Conservation (phyloP, 2,329 filamentous ascomycete genomes). For the Orbilia javanica region DNA sequence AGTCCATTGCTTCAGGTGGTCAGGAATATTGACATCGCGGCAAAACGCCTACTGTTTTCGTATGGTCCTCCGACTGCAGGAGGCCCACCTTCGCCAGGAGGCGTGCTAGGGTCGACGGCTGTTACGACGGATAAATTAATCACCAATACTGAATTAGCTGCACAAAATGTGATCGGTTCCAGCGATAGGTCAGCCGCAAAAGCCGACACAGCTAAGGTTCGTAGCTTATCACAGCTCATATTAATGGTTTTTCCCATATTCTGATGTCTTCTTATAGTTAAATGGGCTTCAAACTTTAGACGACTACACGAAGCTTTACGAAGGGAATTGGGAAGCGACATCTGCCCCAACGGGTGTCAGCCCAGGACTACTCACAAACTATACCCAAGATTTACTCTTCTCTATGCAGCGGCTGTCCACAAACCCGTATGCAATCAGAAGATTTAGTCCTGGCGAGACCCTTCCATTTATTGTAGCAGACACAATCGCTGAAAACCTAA, state of each 20-base stretch:
- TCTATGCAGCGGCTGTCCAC: slow-evolving; percentile 68
- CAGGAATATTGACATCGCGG: slow-evolving; percentile 2
- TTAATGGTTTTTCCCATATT: neutral
- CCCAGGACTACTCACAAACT: slow-evolving; percentile 66
- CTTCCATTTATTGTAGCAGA: slow-evolving; percentile 66
- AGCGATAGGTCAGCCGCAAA: neutral
- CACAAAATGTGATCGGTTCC: neutral
- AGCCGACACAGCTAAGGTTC: neutral
- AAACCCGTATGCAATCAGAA: slow-evolving; percentile 65
- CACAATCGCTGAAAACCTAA: slow-evolving; percentile 62
- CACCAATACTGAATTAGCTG: slow-evolving; percentile 20
- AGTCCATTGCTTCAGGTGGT: neutral
- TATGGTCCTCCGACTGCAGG: slow-evolving; percentile 44
- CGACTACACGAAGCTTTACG: slow-evolving; percentile 67
- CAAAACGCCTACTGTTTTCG: slow-evolving; percentile 29
- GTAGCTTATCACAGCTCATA: neutral
- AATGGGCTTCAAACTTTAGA: slow-evolving; percentile 63
- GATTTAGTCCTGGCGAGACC: slow-evolving; percentile 63
- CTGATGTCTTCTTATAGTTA: slow-evolving; percentile 60
- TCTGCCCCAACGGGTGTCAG: slow-evolving; percentile 64
- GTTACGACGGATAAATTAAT: slow-evolving; percentile 25
- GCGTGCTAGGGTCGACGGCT: slow-evolving; percentile 1
- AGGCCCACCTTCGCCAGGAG: slow-evolving; percentile 36
- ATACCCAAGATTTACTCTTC: slow-evolving; percentile 68
- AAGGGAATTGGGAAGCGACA: slow-evolving; percentile 65